Percentiles rank a stretch among this genome's conserved stretches.
Conservation (phyloP, 257 asterid species). For the Gentiana macrophylla region DNA sequence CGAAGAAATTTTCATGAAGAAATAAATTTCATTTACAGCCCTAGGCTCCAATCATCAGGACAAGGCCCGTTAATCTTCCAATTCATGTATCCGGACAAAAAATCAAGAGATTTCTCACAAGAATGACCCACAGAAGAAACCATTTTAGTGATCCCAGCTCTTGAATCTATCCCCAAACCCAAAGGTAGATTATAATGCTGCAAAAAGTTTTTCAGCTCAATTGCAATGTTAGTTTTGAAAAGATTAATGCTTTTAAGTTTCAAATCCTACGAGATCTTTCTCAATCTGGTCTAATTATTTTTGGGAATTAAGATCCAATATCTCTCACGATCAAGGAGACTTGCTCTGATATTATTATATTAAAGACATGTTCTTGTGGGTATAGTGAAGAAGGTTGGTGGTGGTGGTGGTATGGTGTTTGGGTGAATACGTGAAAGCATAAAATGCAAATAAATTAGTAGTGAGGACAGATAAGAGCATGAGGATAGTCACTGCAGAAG, state of each 20-base stretch:
- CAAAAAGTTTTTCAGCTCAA: constrained; percentile 33
- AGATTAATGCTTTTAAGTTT: constrained; percentile 88
- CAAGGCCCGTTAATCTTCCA: constrained; percentile 27
- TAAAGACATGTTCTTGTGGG: too few relatives aligned
- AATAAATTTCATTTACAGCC: too few relatives aligned
- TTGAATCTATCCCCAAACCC: constrained; percentile 83
- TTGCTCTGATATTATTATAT: too few relatives aligned
- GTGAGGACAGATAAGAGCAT: too few relatives aligned
- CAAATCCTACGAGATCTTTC: constrained; percentile 68
- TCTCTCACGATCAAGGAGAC: too few relatives aligned
- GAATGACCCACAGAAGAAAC: constrained; percentile 42
- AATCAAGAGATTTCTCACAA: constrained; percentile 38
- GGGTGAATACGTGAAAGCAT: too few relatives aligned
- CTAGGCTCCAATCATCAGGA: constrained; percentile 38
- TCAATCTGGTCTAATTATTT: constrained; percentile 81
- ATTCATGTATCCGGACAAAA: constrained; percentile 29
- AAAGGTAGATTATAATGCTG: constrained; percentile 52
- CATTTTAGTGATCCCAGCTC: constrained; percentile 95
- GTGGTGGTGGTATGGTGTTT: too few relatives aligned
- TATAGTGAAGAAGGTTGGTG: too few relatives aligned
- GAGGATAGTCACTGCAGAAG: too few relatives aligned
- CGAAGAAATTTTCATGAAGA: too few relatives aligned
- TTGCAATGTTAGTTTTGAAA: constrained; percentile 43
- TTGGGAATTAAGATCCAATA: too few relatives aligned
- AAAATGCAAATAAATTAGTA: too few relatives aligned